phyloP scores from a whole-genome alignment of 148 eudicot genomes.

The Rhododendron griersonianum region DNA sequence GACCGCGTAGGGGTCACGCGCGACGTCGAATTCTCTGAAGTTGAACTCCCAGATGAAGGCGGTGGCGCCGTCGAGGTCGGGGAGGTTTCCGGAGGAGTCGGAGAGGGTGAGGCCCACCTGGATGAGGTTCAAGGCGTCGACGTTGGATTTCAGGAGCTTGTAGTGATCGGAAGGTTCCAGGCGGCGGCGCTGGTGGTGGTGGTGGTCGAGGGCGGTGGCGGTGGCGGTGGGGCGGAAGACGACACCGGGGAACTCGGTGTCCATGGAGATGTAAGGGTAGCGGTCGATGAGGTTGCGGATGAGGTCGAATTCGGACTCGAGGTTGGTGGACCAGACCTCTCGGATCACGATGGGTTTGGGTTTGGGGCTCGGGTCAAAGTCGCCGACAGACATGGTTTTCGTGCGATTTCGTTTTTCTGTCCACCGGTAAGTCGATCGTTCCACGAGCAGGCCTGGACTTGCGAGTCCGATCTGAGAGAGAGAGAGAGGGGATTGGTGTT shows the following conservation, averaged over 20 bases:
- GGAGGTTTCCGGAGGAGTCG: slow-evolving; percentile 49
- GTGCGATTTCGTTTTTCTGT: no score
- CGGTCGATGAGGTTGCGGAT: slow-evolving; percentile 33
- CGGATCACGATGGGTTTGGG: slow-evolving; percentile 35
- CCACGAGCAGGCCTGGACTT: background rate
- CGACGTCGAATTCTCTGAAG: slow-evolving; percentile 48
- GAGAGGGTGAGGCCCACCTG: slow-evolving; percentile 73
- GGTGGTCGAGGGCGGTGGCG: background rate
- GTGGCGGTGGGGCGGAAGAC: slow-evolving; percentile 16
- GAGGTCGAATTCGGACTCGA: slow-evolving; percentile 39
- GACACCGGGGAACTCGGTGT: slow-evolving; percentile 74
- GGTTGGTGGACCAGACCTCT: slow-evolving; percentile 48
- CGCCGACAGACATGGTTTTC: background rate
- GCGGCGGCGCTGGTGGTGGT: background rate
- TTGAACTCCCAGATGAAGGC: slow-evolving; percentile 65
- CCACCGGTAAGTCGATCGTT: background rate
- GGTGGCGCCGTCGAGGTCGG: slow-evolving; percentile 25
- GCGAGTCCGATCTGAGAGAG: background rate
- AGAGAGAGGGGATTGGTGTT: background rate
- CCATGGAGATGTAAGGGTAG: slow-evolving; percentile 56
- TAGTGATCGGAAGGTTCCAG: slow-evolving; percentile 35
- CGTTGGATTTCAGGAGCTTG: slow-evolving; percentile 52
- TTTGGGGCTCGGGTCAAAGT: slow-evolving; percentile 1
- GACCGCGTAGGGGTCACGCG: slow-evolving; percentile 45
- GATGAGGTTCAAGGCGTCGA: slow-evolving; percentile 50